A percentile compares a stretch with the other conserved stretches of the same genome.
These are phyloP conservation scores for Fraxinus velutina DNA, from an alignment of 305 asterid species.

Conservation along the genomic window DNA sequence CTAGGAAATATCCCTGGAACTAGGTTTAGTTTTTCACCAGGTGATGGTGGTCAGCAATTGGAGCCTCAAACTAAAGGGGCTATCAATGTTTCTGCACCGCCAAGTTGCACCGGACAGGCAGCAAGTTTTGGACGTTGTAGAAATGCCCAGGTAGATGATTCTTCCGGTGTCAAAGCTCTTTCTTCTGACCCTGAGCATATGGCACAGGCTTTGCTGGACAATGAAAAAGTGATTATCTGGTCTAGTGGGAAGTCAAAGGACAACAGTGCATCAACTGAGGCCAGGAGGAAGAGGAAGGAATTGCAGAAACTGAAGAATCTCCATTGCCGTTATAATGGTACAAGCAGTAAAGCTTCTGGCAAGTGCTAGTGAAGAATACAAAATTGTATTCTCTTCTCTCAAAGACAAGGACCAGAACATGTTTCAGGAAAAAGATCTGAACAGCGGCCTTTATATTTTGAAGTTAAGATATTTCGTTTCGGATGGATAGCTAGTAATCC, in stretches of 20 bases:
- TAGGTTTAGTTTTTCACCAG: slow-evolving; percentile 19
- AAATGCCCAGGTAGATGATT: slow-evolving; percentile 8
- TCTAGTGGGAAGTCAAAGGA: slow-evolving; percentile 19
- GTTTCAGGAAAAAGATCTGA: neutral
- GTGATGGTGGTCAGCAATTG: slow-evolving; percentile 6
- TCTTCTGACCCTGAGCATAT: slow-evolving; percentile 21
- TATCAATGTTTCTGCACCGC: slow-evolving; percentile 20
- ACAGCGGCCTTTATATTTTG: neutral
- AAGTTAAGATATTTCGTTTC: neutral
- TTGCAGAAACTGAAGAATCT: slow-evolving; percentile 45
- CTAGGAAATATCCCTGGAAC: slow-evolving; percentile 7
- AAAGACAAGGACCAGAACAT: neutral
- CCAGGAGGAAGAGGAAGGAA: slow-evolving; percentile 72
- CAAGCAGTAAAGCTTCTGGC: neutral
- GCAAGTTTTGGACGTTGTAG: neutral
- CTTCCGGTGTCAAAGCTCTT: neutral
- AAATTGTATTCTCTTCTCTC: neutral
- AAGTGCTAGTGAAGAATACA: neutral
- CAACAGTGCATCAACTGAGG: slow-evolving; percentile 38
- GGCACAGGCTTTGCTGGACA: neutral
- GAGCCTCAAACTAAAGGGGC: neutral
- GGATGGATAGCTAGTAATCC: neutral
- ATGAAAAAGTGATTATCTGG: neutral
- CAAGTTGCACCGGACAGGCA: slow-evolving; percentile 16
- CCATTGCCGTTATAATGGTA: slow-evolving; percentile 14